Evolutionary conservation across 257 asterid species (phyloP).

Genomic region (Echites panduratus): DNA sequence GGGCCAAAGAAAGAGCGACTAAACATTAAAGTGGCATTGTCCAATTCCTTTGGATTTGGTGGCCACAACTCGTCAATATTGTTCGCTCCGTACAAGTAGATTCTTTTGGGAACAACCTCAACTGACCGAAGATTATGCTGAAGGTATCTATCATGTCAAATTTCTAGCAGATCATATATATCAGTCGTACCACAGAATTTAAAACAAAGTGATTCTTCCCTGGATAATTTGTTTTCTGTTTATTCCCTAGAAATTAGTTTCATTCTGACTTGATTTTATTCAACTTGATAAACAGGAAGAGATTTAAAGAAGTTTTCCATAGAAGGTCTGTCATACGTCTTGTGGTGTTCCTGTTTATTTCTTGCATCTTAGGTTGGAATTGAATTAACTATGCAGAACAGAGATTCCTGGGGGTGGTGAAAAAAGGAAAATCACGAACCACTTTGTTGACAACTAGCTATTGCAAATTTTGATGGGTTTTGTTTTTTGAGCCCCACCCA

Average conservation of each 20-base stretch:
- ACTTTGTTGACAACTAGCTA: not conserved
- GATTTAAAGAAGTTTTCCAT: not conserved
- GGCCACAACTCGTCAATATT: slow-evolving; percentile 91
- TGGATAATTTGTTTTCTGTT: not conserved
- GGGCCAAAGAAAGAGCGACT: slow-evolving; percentile 71
- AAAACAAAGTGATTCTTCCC: not conserved
- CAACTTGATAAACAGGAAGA: slow-evolving; percentile 17
- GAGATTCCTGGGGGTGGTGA: not conserved
- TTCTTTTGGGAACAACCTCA: slow-evolving; percentile 15
- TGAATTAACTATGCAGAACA: not conserved
- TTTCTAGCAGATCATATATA: not conserved
- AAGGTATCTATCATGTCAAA: slow-evolving; percentile 29
- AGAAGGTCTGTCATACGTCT: slow-evolving; percentile 5
- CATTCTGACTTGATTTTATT: not conserved
- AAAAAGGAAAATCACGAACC: slow-evolving; percentile 3
- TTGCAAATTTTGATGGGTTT: slow-evolving; percentile 13
- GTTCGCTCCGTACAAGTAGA: slow-evolving; percentile 79
- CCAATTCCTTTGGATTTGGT: slow-evolving; percentile 90
- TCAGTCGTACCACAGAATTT: too few species aligned
- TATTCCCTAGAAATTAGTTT: not conserved
- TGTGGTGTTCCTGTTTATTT: not conserved
- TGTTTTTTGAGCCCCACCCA: not conserved
- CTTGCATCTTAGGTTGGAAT: not conserved
- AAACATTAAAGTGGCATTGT: slow-evolving; percentile 72
- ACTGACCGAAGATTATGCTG: slow-evolving; percentile 12